Evolutionary conservation across 2,329 filamentous ascomycete genomes (phyloP), one percentile per base, ranked within the genome.

Genomic region (Monosporascus ibericus): DNA sequence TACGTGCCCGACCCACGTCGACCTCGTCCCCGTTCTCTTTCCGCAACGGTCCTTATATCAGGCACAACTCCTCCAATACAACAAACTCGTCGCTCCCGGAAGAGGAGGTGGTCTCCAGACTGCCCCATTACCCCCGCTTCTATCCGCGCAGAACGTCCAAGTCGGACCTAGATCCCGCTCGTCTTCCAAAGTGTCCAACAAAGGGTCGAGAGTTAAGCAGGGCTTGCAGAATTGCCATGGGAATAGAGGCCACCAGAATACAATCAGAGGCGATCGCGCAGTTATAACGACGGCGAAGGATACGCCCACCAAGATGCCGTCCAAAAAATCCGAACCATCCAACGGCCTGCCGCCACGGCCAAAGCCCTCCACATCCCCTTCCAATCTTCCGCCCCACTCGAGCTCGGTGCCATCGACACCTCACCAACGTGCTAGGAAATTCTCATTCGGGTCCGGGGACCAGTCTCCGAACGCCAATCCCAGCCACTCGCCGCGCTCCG

Each of bases 321-420:
- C 71, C 48, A 76, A 77, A 60, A 74, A 76, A 54, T 52, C 63
- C 25, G 68, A 71, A 48, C 53, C 52, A 42, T 49, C 58, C 47
- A 59, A 66, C 50, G 58, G 56, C 53, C 55, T 62, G 36, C 56
- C 62, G 27, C 48, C 55, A 40, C 62, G 59, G 51, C 58, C 62
- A 18, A 64, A 64, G 54, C 55, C 57, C 48, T 59, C 59, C 46
- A 48, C 55, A 34, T 72, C 78, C 57, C 70, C 81, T 58, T 59
- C 68, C 47, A 58, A 72, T 72, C 53, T 80, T 47, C 83, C 84
- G 49, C 82, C 56, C 6, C 79, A 95, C 66, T 95, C 92, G 24
- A 95, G 81, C 67, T 97, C 92, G 8, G 89, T 96, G 48, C 92
- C 92, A 1, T 95, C 92, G 1, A 97, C 92, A 3, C 94, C 92